Percentiles rank a stretch among this genome's conserved stretches.
Conservation (phyloP, 2,329 filamentous ascomycete genomes). For the Laburnicola sp. region DNA sequence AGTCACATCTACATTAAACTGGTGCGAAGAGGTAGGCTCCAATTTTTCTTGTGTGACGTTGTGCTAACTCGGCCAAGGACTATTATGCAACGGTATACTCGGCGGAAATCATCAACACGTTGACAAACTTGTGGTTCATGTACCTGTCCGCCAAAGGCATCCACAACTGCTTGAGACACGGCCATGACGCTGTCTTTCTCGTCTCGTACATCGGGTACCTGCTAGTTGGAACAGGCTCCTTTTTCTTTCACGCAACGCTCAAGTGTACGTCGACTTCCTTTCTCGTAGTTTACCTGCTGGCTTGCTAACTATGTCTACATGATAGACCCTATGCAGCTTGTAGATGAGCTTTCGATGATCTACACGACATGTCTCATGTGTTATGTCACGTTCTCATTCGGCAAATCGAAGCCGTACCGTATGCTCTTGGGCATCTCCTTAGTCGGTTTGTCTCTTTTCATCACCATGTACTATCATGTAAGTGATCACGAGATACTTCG, state of each 20-base stretch:
- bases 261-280: not conserved
- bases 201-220: conserved; percentile 66
- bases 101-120: conserved; percentile 76
- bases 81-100: conserved; percentile 75
- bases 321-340: conserved; percentile 69
- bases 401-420: conserved; percentile 56
- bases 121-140: conserved; percentile 83
- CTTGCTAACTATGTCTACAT: not conserved
- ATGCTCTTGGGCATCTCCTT: conserved; percentile 61
- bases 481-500: conserved; percentile 2
- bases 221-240: conserved; percentile 63
- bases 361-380: conserved; percentile 70
- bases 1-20: conserved; percentile 73
- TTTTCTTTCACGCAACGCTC: conserved; percentile 63
- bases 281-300: no score
- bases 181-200: conserved; percentile 75
- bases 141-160: conserved; percentile 77
- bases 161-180: conserved; percentile 69
- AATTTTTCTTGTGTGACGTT: conserved; percentile 7
- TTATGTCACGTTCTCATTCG: conserved; percentile 76
- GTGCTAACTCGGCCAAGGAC: conserved; percentile 56
- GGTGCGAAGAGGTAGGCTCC: conserved; percentile 71
- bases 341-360: conserved; percentile 72
- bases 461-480: conserved; percentile 75
- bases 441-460: conserved; percentile 59